phyloP scores from a whole-genome alignment of 1,284 basidiomycete species.

The Cutaneotrichosporon sp. region DNA sequence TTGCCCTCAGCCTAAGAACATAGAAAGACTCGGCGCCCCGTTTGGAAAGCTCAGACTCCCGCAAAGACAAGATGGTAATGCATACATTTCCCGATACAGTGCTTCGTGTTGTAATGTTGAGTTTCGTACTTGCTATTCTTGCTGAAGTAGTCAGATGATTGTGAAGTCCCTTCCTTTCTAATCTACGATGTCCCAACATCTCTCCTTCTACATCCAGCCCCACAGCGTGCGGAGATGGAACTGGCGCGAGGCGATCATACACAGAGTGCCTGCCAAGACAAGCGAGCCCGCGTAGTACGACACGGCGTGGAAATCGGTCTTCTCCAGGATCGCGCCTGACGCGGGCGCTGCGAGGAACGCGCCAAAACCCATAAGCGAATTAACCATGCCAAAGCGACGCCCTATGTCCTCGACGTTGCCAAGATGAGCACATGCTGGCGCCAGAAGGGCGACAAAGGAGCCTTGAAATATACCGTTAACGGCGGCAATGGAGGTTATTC shows the following conservation, averaged over 20 bases:
- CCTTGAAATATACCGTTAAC: constrained; percentile 27
- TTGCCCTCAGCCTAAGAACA: no score
- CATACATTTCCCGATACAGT: no score
- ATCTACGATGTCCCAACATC: not conserved
- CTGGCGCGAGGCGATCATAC: constrained; percentile 6
- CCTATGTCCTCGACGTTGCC: constrained; percentile 27
- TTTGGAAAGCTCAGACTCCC: no score
- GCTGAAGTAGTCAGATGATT: no score
- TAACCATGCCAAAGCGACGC: constrained; percentile 25
- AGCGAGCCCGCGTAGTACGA: constrained; percentile 19
- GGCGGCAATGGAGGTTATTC: constrained; percentile 18
- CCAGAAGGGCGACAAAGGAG: constrained; percentile 24
- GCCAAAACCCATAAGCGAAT: constrained; percentile 17
- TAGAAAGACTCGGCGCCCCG: no score
- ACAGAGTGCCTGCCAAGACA: constrained; percentile 9
- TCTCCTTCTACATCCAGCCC: constrained; percentile 4
- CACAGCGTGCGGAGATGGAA: constrained; percentile 2
- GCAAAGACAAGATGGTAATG: no score
- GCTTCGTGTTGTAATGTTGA: no score
- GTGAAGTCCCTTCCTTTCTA: no score
- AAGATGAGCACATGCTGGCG: constrained; percentile 23
- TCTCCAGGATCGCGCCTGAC: constrained; percentile 13
- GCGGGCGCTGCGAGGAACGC: constrained; percentile 18
- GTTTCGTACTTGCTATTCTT: no score
- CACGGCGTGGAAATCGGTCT: constrained; percentile 14